phyloP scores from a whole-genome alignment of 352 stramenopile species.

The Phytopythium helicoides region DNA sequence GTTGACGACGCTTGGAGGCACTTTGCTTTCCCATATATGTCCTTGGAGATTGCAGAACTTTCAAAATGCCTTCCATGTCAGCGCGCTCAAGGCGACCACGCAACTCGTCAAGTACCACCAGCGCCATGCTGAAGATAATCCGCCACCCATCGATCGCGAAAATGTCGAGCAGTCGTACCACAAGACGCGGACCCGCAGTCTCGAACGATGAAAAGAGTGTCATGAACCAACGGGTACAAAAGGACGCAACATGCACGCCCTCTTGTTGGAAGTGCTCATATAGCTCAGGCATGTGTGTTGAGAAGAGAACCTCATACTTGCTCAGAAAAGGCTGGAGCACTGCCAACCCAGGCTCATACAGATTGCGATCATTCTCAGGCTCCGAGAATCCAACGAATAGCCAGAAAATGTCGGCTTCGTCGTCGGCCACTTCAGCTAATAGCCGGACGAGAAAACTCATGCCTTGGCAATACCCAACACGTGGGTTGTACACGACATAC shows the following conservation, averaged over 20 bases:
- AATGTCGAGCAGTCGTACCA: constrained; percentile 69
- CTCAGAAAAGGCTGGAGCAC: constrained; percentile 63
- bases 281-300: constrained; percentile 64
- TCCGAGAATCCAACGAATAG: constrained; percentile 78
- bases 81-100: constrained; percentile 41
- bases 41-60: constrained; percentile 61
- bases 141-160: constrained; percentile 82
- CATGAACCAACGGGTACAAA: constrained; percentile 81
- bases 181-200: constrained; percentile 63
- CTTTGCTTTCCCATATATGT: constrained; percentile 48
- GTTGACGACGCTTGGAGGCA: constrained; percentile 32
- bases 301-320: constrained; percentile 67
- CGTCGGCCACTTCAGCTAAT: constrained; percentile 58
- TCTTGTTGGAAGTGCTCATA: constrained; percentile 55
- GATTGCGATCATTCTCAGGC: constrained; percentile 63
- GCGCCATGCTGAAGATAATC: constrained; percentile 73
- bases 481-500: constrained; percentile 80
- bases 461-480: constrained; percentile 85
- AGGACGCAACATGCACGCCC: constrained; percentile 64
- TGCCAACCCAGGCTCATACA: constrained; percentile 75
- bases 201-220: constrained; percentile 85
- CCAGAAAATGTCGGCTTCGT: constrained; percentile 82
- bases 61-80: constrained; percentile 71
- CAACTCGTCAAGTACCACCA: constrained; percentile 77
- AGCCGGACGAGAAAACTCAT: constrained; percentile 84